Evolutionary conservation across 257 asterid species (phyloP), one percentile per base, ranked within the genome.

Genomic region (Cruciata laevipes): DNA sequence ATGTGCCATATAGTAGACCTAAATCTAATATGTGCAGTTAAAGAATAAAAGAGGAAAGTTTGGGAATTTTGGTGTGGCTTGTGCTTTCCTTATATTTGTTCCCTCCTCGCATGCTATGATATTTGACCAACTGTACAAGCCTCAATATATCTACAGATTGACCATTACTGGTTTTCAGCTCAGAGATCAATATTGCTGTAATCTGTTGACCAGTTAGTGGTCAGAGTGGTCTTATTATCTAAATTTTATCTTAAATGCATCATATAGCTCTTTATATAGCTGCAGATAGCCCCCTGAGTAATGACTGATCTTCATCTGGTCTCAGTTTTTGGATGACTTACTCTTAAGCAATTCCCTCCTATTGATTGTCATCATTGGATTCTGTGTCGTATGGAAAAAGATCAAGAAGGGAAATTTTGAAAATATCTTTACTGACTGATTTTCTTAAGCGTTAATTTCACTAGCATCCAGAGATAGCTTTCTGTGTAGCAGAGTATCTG

Each of bases 1-100:
- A 5, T 81, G 65, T 78, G 74, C 63, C 57, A 27, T n/a, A 52
- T 63, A 42, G 40, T 51, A 31, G 24, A 25, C 65, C 63, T 14
- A 63, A 14, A 25, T 21, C 61, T 64, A 23, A 21, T 31, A 8
- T 33, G 7, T 13, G 14, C 30, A 17, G 49, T 6, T 37, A 23
- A 38, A 23, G 57, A 51, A 42, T 42, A 2, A 14, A 38, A 24
- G 14, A 17, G 49, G 14, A 6, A 24, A 13, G 17, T 13, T 5
- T 9, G 17, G 1, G 38, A 33, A 9, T 52, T 52, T 16, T 35
- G 14, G 20, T 7, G 3, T 68, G 56, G 6, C 51, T 30, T 7
- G 52, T 31, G 23, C 31, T 20, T 25, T 61, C 59, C 56, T 31
- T 13, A 16, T 33, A 12, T 13, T 42, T 42, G 18, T 42, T 42